A percentile compares a stretch with the other conserved stretches of the same genome.
phyloP scores from a whole-genome alignment of 495 filamentous ascomycete genomes.

The Rhizodiscina lignyota region DNA sequence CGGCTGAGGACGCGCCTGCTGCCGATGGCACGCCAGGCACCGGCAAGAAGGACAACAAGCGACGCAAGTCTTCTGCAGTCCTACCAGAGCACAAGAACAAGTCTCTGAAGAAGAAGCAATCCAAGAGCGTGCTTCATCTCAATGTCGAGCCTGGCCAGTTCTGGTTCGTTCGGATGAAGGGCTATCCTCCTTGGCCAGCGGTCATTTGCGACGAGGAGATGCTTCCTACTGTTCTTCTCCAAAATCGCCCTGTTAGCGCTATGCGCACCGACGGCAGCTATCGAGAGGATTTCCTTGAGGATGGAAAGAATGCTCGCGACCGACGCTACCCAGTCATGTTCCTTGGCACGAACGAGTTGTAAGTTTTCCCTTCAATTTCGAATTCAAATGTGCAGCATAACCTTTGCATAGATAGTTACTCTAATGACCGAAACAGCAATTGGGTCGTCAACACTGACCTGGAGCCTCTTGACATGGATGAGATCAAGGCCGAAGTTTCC shows the following conservation, averaged over 20 bases:
- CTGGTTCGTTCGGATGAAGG: conserved; percentile 75
- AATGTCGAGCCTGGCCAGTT: conserved; percentile 74
- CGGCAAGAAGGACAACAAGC: conserved; percentile 21
- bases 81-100: conserved; percentile 54
- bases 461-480: conserved; percentile 50
- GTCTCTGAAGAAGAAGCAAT: conserved; percentile 74
- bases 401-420: conserved; percentile 1
- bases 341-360: conserved; percentile 89
- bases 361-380: conserved; percentile 32
- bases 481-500: conserved; percentile 37
- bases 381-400: conserved; percentile 1
- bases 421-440: background rate
- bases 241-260: conserved; percentile 63
- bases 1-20: conserved; percentile 1
- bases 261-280: conserved; percentile 64
- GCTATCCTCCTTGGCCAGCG: conserved; percentile 78
- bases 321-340: conserved; percentile 90
- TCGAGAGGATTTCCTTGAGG: conserved; percentile 67
- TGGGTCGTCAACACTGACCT: conserved; percentile 75
- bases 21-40: conserved; percentile 17
- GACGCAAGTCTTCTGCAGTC: conserved; percentile 53
- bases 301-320: conserved; percentile 63
- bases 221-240: conserved; percentile 55
- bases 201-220: conserved; percentile 87
- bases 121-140: conserved; percentile 51